Conservation (phyloP, 2,329 filamentous ascomycete genomes). For the Lasiodiplodia sp. region DNA sequence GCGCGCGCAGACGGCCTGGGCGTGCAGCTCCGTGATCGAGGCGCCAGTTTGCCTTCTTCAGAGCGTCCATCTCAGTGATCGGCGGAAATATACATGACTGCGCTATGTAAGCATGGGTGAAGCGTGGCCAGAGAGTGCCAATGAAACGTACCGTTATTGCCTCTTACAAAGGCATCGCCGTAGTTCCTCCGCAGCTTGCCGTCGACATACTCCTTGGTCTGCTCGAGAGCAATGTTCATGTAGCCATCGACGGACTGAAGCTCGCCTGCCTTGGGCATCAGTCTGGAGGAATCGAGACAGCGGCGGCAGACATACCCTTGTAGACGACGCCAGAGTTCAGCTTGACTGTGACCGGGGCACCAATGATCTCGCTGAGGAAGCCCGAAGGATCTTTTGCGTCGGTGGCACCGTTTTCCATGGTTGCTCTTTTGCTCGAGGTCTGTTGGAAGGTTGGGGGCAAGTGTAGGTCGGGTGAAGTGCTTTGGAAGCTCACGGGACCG, state of each 20-base stretch:
- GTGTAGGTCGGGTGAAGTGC: not conserved
- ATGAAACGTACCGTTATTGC: slow-evolving; percentile 79
- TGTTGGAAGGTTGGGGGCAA: not conserved
- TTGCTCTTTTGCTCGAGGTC: slow-evolving; percentile 30
- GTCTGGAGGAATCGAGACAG: not conserved
- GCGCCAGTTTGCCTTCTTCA: not conserved
- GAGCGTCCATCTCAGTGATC: slow-evolving; percentile 31
- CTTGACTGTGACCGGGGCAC: slow-evolving; percentile 92
- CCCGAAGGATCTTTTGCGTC: slow-evolving; percentile 92
- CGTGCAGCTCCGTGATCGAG: not conserved
- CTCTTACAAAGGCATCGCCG: slow-evolving; percentile 93
- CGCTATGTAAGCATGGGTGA: not conserved
- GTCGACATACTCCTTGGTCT: slow-evolving; percentile 90
- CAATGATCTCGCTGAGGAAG: slow-evolving; percentile 94
- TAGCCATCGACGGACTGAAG: slow-evolving; percentile 97
- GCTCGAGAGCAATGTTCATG: slow-evolving; percentile 99
- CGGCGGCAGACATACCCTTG: slow-evolving; percentile 69
- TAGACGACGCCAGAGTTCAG: slow-evolving; percentile 98
- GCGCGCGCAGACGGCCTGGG: not conserved
- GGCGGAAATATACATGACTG: slow-evolving; percentile 39
- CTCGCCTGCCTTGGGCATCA: slow-evolving; percentile 68
- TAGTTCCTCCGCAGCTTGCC: slow-evolving; percentile 83
- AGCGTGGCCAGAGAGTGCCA: not conserved
- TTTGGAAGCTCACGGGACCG: slow-evolving; percentile 22
- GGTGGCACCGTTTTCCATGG: slow-evolving; percentile 77